Conservation (phyloP, 2,329 filamentous ascomycete genomes). For the Phoma sp. region DNA sequence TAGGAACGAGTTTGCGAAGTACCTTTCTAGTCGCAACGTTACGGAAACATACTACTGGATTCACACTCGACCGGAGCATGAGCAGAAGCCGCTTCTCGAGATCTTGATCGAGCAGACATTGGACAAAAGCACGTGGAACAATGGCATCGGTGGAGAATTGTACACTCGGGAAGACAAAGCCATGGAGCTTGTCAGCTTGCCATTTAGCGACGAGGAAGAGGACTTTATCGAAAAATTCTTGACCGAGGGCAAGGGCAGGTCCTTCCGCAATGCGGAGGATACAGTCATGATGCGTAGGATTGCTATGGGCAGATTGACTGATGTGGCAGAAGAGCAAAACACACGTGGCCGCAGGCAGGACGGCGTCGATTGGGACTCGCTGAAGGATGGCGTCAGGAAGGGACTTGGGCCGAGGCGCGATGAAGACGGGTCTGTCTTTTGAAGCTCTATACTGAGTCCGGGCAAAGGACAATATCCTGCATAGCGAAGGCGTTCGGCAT, state of each 20-base stretch:
- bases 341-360: conserved; percentile 55
- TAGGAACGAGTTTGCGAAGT: conserved; percentile 71
- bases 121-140: conserved; percentile 23
- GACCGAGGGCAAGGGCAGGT: conserved; percentile 68
- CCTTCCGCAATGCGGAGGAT: conserved; percentile 70
- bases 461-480: conserved; percentile 9
- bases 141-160: conserved; percentile 10
- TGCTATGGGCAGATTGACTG: conserved; percentile 66
- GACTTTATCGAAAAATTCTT: conserved; percentile 75
- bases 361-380: conserved; percentile 59
- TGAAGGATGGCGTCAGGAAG: conserved; percentile 45
- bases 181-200: conserved; percentile 74
- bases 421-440: conserved; percentile 27
- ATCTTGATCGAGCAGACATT: conserved; percentile 60
- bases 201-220: conserved; percentile 74
- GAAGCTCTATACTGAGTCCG: neutral
- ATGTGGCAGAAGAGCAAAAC: conserved; percentile 44
- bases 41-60: conserved; percentile 77
- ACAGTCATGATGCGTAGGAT: conserved; percentile 77
- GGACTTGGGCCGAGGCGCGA: conserved; percentile 46
- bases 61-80: conserved; percentile 66
- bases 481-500: conserved; percentile 17
- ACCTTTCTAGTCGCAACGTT: conserved; percentile 70
- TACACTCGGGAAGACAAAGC: conserved; percentile 60
- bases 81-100: conserved; percentile 70